A percentile compares a stretch with the other conserved stretches of the same genome.
Conservation (phyloP, 164 flowering plant genomes). For the Liriodendron chinense region DNA sequence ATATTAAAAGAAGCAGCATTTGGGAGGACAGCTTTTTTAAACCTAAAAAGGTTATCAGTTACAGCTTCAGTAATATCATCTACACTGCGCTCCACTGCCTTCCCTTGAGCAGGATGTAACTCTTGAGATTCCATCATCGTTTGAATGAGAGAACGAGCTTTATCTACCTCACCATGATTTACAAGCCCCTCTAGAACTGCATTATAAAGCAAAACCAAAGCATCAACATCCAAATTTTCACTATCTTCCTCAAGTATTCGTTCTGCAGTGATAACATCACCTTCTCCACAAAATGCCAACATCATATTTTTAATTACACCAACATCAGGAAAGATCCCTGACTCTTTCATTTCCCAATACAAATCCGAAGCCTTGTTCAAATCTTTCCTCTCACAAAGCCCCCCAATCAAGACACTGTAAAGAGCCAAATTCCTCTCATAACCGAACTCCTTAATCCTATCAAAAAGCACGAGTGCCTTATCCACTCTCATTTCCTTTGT, state of each 20-base stretch:
- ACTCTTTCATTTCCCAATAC: constrained; percentile 56
- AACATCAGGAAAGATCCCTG: constrained; percentile 54
- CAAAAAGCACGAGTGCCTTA: constrained; percentile 57
- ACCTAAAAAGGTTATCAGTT: constrained; percentile 16
- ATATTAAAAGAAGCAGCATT: constrained; percentile 47
- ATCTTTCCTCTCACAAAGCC: constrained; percentile 54
- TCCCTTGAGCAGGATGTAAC: neutral
- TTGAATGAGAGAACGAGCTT: constrained; percentile 50
- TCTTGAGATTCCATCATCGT: constrained; percentile 30
- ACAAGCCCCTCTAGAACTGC: constrained; percentile 50
- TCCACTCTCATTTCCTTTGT: constrained; percentile 47
- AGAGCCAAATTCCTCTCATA: constrained; percentile 42
- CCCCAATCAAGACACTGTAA: constrained; percentile 72
- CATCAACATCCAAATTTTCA: constrained; percentile 26
- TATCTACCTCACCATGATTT: constrained; percentile 33
- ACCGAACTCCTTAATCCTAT: constrained; percentile 60
- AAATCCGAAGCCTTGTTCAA: constrained; percentile 47
- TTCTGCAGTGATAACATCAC: constrained; percentile 24
- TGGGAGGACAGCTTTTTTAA: constrained; percentile 25
- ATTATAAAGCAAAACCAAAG: constrained; percentile 35
- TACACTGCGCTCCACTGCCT: constrained; percentile 12
- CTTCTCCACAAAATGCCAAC: constrained; percentile 36
- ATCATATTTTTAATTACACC: constrained; percentile 41
- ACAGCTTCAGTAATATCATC: constrained; percentile 10
- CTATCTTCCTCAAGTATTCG: constrained; percentile 26